Evolutionary conservation across 192 early-diverging fungal genomes (phyloP).

Genomic region (Lunasporangiospora selenospora): DNA sequence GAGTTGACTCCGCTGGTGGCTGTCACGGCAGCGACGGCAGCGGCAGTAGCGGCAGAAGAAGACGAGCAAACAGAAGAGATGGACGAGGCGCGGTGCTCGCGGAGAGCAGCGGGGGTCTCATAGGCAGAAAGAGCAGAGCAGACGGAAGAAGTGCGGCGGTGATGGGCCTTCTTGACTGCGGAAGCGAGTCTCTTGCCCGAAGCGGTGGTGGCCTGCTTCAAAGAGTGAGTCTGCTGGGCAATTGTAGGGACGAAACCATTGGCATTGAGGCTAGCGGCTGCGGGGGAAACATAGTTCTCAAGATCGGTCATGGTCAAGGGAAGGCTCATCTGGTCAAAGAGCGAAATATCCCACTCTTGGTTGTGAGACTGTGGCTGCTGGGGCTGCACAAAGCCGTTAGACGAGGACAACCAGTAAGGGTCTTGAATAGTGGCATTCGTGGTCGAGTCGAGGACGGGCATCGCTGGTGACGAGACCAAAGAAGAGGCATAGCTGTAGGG

Average conservation of each 20-base stretch:
- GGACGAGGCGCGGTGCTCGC: constrained; percentile 36
- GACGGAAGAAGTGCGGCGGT: constrained; percentile 24
- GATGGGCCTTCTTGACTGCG: constrained; percentile 19
- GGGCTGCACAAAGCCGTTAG: constrained; percentile 8
- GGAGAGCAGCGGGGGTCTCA: constrained; percentile 19
- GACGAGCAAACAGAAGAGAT: constrained; percentile 37
- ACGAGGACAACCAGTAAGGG: constrained; percentile 4
- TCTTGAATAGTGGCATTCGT: constrained; percentile 2
- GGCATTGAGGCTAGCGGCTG: constrained; percentile 5
- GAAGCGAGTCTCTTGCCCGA: constrained; percentile 3
- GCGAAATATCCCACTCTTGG: constrained; percentile 23
- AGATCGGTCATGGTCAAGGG: constrained; percentile 27
- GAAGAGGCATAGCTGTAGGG: constrained; percentile 39
- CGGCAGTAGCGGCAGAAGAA: constrained; percentile 4
- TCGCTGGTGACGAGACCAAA: constrained; percentile 29
- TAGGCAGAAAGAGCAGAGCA: constrained; percentile 40
- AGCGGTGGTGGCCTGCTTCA: constrained; percentile 27
- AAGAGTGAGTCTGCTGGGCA: not conserved
- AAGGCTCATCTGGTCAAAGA: constrained; percentile 37
- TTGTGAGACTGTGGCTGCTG: constrained; percentile 2
- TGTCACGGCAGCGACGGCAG: not conserved
- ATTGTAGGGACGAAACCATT: no score
- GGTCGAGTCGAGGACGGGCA: constrained; percentile 29
- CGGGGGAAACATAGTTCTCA: constrained; percentile 28
- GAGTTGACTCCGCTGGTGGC: no score